These are phyloP conservation scores for Ogataea paradorogensis DNA, from an alignment of 805 yeast species.

Conservation along the genomic window DNA sequence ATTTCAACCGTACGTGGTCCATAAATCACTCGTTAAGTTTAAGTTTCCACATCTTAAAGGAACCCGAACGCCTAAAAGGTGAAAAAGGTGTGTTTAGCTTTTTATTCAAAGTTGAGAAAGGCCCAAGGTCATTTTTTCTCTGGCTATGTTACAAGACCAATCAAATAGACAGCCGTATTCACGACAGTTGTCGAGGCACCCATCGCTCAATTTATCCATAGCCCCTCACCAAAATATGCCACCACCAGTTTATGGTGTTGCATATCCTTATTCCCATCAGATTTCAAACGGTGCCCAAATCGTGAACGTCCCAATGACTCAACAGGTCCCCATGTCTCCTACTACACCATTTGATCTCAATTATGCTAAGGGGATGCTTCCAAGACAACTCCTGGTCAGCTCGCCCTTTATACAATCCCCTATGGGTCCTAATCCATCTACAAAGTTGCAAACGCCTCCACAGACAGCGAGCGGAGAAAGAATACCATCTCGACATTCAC, in stretches of 20 bases:
- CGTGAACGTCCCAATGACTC: slow-evolving; percentile 15
- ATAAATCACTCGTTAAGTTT: neutral
- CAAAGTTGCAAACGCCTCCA: slow-evolving; percentile 8
- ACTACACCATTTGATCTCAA: slow-evolving; percentile 57
- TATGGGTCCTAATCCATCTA: slow-evolving; percentile 6
- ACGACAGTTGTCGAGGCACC: slow-evolving; percentile 8
- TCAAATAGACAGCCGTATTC: slow-evolving; percentile 3
- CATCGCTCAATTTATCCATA: slow-evolving; percentile 2
- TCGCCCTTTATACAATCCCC: slow-evolving; percentile 57
- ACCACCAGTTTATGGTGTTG: neutral
- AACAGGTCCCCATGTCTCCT: slow-evolving; percentile 31
- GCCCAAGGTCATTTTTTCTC: neutral
- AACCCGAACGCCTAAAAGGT: neutral
- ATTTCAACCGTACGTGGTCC: neutral
- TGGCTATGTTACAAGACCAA: slow-evolving; percentile 9
- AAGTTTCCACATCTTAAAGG: neutral
- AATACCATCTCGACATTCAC: slow-evolving; percentile 1
- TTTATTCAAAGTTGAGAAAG: neutral
- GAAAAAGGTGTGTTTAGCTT: neutral
- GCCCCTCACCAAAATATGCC: neutral
- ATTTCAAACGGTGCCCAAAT: slow-evolving; percentile 18
- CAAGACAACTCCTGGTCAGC: slow-evolving; percentile 56
- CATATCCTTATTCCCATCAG: slow-evolving; percentile 10
- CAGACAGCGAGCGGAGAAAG: slow-evolving; percentile 9
- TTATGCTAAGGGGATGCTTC: slow-evolving; percentile 61